Conservation (phyloP, 768 basidiomycete genomes). For the Lepiota venenata region DNA sequence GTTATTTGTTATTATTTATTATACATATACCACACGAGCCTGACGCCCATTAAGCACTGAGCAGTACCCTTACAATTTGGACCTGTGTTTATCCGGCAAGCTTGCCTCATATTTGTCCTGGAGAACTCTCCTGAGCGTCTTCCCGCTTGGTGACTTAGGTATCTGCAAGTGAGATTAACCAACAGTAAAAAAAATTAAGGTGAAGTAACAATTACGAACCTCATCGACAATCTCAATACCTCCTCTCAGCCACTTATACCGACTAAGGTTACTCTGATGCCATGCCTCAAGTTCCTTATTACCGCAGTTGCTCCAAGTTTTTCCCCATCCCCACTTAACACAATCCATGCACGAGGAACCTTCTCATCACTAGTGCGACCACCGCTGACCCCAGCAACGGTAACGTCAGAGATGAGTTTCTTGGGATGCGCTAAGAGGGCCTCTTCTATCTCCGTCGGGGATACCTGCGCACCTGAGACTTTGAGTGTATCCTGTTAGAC, state of each 20-base stretch:
- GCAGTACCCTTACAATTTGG: too few species aligned
- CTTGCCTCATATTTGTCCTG: slow-evolving; percentile 52
- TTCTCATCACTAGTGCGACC: slow-evolving; percentile 69
- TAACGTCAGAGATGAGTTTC: slow-evolving; percentile 58
- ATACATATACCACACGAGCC: too few species aligned
- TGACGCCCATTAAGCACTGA: too few species aligned
- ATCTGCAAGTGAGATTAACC: slow-evolving; percentile 38
- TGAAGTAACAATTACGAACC: slow-evolving; percentile 34
- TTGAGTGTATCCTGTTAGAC: slow-evolving; percentile 66
- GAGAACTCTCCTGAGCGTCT: slow-evolving; percentile 57
- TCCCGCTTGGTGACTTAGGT: slow-evolving; percentile 71
- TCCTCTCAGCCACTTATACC: slow-evolving; percentile 74
- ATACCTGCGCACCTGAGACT: slow-evolving; percentile 75
- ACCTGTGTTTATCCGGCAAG: too few species aligned
- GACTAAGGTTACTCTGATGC: slow-evolving; percentile 61
- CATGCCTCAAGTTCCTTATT: slow-evolving; percentile 49
- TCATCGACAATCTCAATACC: slow-evolving; percentile 64
- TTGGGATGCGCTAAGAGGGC: slow-evolving; percentile 60
- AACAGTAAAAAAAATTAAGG: background rate
- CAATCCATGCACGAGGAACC: slow-evolving; percentile 75
- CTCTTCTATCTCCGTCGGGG: slow-evolving; percentile 76
- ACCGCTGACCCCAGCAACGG: slow-evolving; percentile 71
- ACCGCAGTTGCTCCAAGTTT: slow-evolving; percentile 38
- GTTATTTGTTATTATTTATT: too few species aligned
- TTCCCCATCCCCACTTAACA: slow-evolving; percentile 54